Conservation (phyloP, 2,329 filamentous ascomycete genomes). For the Diplodia corticola region DNA sequence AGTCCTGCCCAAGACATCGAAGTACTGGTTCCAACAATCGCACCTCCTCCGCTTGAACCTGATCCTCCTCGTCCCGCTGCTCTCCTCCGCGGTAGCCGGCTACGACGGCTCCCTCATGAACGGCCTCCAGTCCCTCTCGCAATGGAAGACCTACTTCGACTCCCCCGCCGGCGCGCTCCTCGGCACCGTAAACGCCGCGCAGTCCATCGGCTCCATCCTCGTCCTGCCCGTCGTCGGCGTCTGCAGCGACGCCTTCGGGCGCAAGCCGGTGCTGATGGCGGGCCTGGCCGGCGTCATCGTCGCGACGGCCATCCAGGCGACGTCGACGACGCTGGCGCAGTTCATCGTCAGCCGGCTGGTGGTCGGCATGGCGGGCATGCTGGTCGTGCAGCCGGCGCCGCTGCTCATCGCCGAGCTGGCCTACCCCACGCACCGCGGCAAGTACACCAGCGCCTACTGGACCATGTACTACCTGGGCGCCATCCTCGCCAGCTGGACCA, state of each 20-base stretch:
- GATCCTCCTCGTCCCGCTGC: conserved; percentile 45
- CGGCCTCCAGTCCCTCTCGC: conserved; percentile 25
- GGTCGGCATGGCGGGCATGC: conserved; percentile 27
- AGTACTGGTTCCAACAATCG: conserved; percentile 45
- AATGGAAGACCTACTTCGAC: conserved; percentile 26
- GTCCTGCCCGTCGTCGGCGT: conserved; percentile 21
- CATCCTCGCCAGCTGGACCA: conserved; percentile 50
- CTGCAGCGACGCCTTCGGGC: conserved; percentile 23
- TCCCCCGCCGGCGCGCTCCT: conserved; percentile 26
- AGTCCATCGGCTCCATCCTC: conserved; percentile 24
- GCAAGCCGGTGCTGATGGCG: conserved; percentile 14
- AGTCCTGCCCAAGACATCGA: conserved; percentile 45
- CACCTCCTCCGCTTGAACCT: conserved; percentile 50
- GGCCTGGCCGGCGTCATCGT: conserved; percentile 23
- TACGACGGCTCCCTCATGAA: conserved; percentile 43
- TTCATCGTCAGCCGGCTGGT: conserved; percentile 26
- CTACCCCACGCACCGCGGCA: conserved; percentile 35
- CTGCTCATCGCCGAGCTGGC: conserved; percentile 36
- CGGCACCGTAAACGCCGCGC: conserved; percentile 26
- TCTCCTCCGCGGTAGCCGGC: conserved; percentile 47
- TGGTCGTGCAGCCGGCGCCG: conserved; percentile 31
- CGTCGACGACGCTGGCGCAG: conserved; percentile 19
- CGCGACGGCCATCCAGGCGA: conserved; percentile 25
- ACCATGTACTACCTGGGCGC: conserved; percentile 34
- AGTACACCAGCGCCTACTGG: conserved; percentile 30